Base-by-base conservation (phyloP, 208 protist genomes). In the Endotrypanum monterogeii region DNA sequence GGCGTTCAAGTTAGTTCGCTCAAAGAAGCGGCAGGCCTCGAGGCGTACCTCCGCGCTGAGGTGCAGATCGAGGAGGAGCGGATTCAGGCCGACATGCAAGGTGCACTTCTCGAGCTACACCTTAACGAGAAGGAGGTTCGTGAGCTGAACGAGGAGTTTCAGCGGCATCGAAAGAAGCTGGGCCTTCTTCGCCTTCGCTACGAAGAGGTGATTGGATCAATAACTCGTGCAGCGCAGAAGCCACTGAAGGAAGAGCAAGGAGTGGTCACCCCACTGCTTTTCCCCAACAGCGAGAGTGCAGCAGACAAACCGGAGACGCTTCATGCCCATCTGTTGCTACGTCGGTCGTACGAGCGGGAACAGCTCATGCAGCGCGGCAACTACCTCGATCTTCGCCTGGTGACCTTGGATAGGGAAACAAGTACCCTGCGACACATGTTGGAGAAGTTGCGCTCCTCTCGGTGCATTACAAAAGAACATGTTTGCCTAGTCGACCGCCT, bases 301-400 rank as follows among this genome's bases (percentile, higher is more conserved):
- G 60, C 7, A 50, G 39, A 63, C 30, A 69, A 78, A 1, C 91
- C 89, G 3, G 91, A 96, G 71, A 77, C 68, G 3, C 52, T 94
- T 14, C 89, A 96, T 73, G 91, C 91, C 6, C 82, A 84, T 50
- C 73, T 89, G 30, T 82, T 96, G 67, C 78, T 96, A 52, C 85
- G 83, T 8, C 77, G 88, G 28, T 89, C 87, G 20, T 82, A 82
- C 46, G 82, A 84, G n/a, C 84, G 89, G 9, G 91, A 96, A 80
- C 80, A 89, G 60, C 82, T 96, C 39, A 84, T 88, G 86, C 74
- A 91, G 52, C 80, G 81, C 18, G 91, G 91, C 3, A 96, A 94
- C 71, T 81, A 87, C 41, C 83, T 96, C 3, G 91, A 96, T 71
- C 79, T 87, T 35, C 87, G 88, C 35, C 73, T 96, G 11, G 78